These are phyloP conservation scores for Mariannaea sp. DNA, from an alignment of 2,329 filamentous ascomycete species.

Conservation along the genomic window DNA sequence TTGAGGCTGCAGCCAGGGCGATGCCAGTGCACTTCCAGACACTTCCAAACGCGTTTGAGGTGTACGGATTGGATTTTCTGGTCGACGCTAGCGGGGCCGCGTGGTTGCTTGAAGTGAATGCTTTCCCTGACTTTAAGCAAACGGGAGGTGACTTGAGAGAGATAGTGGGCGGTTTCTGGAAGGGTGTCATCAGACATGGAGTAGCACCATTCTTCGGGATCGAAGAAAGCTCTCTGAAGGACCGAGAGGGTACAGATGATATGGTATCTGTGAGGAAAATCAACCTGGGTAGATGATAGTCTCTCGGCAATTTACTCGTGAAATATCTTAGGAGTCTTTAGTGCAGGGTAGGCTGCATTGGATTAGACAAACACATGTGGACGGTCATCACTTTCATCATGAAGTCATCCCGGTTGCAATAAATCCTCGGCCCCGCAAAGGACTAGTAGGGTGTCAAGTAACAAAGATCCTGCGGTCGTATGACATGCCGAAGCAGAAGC, in stretches of 20 bases:
- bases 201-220: slow-evolving; percentile 69
- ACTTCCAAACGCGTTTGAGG: slow-evolving; percentile 84
- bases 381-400: not conserved
- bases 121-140: slow-evolving; percentile 95
- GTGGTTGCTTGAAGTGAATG: slow-evolving; percentile 90
- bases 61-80: slow-evolving; percentile 90
- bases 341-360: not conserved
- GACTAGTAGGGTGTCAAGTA: not conserved
- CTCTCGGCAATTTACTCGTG: not conserved
- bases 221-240: slow-evolving; percentile 28
- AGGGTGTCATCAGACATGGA: slow-evolving; percentile 69
- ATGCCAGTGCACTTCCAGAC: slow-evolving; percentile 94
- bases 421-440: not conserved
- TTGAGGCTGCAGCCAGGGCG: slow-evolving; percentile 81
- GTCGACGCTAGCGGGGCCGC: slow-evolving; percentile 67
- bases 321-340: too few species aligned
- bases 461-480: not conserved
- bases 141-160: slow-evolving; percentile 79
- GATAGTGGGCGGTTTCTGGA: slow-evolving; percentile 78
- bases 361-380: not conserved
- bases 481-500: slow-evolving; percentile 9
- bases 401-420: slow-evolving; percentile 8
- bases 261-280: slow-evolving; percentile 60
- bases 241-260: slow-evolving; percentile 41
- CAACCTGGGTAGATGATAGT: slow-evolving; percentile 54